Conservation (phyloP, 2,329 filamentous ascomycete genomes). For the Talaromyces atroroseus region DNA sequence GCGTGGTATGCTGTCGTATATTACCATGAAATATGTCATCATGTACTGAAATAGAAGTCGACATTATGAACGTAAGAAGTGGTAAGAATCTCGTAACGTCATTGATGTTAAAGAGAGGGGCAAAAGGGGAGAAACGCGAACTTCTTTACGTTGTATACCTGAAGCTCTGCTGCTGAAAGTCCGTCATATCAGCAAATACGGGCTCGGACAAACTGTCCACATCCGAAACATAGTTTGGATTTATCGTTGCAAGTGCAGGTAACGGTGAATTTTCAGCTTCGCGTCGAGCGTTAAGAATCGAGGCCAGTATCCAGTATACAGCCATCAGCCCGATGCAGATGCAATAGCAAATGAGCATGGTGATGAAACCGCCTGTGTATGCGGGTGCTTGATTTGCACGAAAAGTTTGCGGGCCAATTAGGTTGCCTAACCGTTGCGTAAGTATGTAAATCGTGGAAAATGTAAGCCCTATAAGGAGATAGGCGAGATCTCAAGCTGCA, state of each 20-base stretch:
- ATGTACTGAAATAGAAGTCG: background rate
- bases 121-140: background rate
- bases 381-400: constrained; percentile 34
- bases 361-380: constrained; percentile 33
- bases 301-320: constrained; percentile 27
- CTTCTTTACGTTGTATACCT: constrained; percentile 21
- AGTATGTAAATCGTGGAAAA: no score
- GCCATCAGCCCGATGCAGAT: constrained; percentile 27
- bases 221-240: constrained; percentile 4
- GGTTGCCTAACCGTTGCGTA: constrained; percentile 31
- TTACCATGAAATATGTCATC: background rate
- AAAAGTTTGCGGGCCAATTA: constrained; percentile 42
- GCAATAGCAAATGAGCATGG: constrained; percentile 34
- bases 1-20: background rate
- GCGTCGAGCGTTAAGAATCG: constrained; percentile 16
- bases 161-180: constrained; percentile 22
- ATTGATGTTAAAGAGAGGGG: background rate
- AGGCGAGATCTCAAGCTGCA: background rate
- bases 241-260: background rate
- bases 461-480: background rate
- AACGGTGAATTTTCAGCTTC: background rate
- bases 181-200: constrained; percentile 21
- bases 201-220: constrained; percentile 11
- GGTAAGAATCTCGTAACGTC: background rate
- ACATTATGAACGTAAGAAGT: background rate